These are phyloP conservation scores for Kokia cookei DNA, from an alignment of 441 rosid genomes.

Conservation along the genomic window DNA sequence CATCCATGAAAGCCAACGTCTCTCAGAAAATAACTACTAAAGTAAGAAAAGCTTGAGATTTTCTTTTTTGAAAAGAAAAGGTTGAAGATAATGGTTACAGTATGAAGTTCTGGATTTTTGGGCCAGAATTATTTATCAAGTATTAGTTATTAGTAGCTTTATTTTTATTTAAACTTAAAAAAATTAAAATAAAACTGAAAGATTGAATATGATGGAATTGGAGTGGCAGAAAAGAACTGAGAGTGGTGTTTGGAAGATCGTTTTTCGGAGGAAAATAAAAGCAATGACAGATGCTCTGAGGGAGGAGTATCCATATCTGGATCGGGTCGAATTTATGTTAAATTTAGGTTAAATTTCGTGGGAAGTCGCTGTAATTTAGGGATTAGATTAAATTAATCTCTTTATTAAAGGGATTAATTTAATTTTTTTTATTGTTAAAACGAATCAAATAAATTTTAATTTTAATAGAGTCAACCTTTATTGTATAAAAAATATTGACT, in stretches of 20 bases:
- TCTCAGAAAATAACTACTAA: not conserved
- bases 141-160: not conserved
- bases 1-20: constrained; percentile 44
- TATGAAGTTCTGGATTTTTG: not conserved
- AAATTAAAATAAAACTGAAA: not conserved
- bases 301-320: not conserved
- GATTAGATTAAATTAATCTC: too few species aligned
- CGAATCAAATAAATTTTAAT: too few species aligned
- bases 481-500: too few species aligned
- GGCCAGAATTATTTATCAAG: not conserved
- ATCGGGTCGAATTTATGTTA: too few species aligned
- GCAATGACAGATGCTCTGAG: constrained; percentile 15
- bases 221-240: constrained; percentile 25
- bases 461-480: too few species aligned
- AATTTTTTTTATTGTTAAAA: too few species aligned
- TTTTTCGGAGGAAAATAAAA: constrained; percentile 13
- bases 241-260: constrained; percentile 21
- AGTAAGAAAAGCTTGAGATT: not conserved
- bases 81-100: not conserved
- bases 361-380: too few species aligned
- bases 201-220: constrained; percentile 28
- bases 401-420: too few species aligned
- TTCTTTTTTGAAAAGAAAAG: too few species aligned
- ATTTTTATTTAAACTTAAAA: not conserved
- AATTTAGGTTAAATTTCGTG: not conserved